phyloP scores from a whole-genome alignment of 495 filamentous ascomycete species.

The Penicillium turbatum region DNA sequence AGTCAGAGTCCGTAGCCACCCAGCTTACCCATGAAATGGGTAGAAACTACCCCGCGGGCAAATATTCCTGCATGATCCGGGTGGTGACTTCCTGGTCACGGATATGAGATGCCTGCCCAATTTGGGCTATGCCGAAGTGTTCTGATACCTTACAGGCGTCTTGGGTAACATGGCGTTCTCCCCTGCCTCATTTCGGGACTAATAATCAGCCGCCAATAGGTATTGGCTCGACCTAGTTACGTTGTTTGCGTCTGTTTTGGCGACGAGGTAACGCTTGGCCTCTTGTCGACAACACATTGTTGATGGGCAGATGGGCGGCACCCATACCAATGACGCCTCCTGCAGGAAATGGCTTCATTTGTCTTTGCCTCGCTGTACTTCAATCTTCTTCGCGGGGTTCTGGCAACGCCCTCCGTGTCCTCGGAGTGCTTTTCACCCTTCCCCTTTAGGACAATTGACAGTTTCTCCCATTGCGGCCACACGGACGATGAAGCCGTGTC shows the following conservation, averaged over 20 bases:
- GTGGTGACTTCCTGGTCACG: conserved; percentile 15
- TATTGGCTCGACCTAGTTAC: background rate
- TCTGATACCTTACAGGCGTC: background rate
- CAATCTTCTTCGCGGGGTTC: background rate
- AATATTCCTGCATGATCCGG: conserved; percentile 10
- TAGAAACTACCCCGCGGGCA: background rate
- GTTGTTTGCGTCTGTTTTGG: background rate
- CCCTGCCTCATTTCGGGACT: background rate
- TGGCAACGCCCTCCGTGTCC: conserved; percentile 25
- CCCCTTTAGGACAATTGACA: conserved; percentile 16
- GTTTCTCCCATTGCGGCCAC: conserved; percentile 2
- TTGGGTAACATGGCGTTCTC: background rate
- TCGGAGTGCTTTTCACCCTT: conserved; percentile 15
- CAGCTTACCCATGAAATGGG: conserved; percentile 10
- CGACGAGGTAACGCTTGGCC: background rate
- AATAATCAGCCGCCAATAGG: conserved; percentile 11
- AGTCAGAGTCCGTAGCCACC: background rate
- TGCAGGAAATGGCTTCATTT: conserved; percentile 3
- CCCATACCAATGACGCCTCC: background rate
- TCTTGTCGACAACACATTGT: too few species aligned
- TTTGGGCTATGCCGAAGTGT: background rate
- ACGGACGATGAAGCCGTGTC: conserved; percentile 17
- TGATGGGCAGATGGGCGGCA: background rate
- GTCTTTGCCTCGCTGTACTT: background rate
- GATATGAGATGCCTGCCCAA: conserved; percentile 5